phyloP scores from a whole-genome alignment of 2,329 filamentous ascomycete genomes.

The Cryphonectria carpinicola region DNA sequence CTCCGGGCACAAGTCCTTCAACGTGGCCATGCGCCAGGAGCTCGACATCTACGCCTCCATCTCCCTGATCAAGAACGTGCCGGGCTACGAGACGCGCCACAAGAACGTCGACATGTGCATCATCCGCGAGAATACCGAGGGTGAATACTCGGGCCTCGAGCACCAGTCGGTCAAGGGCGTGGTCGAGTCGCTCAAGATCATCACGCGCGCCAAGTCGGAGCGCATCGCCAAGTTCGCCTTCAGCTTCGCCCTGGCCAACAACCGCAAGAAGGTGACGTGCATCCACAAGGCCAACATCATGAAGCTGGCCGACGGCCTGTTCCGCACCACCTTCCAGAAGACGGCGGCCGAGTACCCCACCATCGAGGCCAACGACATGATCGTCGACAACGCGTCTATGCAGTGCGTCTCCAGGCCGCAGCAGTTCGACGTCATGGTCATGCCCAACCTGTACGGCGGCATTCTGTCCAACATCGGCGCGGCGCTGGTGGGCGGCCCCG shows the following conservation, averaged over 20 bases:
- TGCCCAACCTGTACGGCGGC: constrained; percentile 98
- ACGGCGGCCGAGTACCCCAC: constrained; percentile 94
- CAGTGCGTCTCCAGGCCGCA: constrained; percentile 95
- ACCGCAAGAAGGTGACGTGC: constrained; percentile 98
- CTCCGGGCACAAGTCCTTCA: constrained; percentile 98
- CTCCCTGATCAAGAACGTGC: constrained; percentile 99
- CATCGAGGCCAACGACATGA: constrained; percentile 98
- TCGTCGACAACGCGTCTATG: constrained; percentile 99
- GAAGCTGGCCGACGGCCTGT: constrained; percentile 98
- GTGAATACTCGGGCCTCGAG: constrained; percentile 98
- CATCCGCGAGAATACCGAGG: constrained; percentile 99
- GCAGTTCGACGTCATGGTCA: constrained; percentile 99
- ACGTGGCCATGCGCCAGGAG: constrained; percentile 97
- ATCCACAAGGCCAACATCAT: constrained; percentile 99
- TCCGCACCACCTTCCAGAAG: constrained; percentile 95
- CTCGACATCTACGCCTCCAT: constrained; percentile 99
- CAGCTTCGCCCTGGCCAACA: constrained; percentile 96
- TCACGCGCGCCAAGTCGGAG: constrained; percentile 98
- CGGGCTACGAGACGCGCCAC: constrained; percentile 96
- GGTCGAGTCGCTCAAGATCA: constrained; percentile 99
- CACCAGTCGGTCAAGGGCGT: constrained; percentile 96
- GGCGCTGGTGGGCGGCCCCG: constrained; percentile 93
- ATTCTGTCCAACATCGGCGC: constrained; percentile 99
- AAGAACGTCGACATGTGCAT: constrained; percentile 98
- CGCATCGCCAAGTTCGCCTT: constrained; percentile 99